These are phyloP conservation scores for Ganoderma multipileum DNA, from an alignment of 1,284 basidiomycete genomes.

Conservation along the genomic window DNA sequence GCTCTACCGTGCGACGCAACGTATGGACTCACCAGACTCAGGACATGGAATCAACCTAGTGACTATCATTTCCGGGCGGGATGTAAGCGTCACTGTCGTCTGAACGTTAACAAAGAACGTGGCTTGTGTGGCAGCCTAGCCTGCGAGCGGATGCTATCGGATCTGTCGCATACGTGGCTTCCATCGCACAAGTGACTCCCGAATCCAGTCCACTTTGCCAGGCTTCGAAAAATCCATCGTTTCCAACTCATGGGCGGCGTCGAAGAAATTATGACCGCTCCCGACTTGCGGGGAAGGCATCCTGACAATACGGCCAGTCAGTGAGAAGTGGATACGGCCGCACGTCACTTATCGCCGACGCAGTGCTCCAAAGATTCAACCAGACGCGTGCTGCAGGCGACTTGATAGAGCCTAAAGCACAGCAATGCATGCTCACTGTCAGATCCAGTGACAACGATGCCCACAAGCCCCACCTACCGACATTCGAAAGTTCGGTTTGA, in stretches of 20 bases:
- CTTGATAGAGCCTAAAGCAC: background rate
- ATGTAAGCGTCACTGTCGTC: no score
- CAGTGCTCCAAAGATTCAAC: conserved; percentile 1
- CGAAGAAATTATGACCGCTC: background rate
- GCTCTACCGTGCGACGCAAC: background rate
- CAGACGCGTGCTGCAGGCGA: background rate
- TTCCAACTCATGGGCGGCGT: background rate
- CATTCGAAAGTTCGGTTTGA: no score
- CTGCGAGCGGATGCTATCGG: background rate
- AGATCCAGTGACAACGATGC: no score
- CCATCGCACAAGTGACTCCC: background rate
- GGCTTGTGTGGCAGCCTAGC: no score
- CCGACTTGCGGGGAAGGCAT: background rate
- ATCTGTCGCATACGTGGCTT: background rate
- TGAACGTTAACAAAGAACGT: no score
- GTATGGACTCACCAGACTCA: no score
- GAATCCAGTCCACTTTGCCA: background rate
- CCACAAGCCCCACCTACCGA: no score
- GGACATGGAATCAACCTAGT: background rate
- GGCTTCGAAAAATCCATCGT: background rate
- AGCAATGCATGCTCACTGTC: background rate
- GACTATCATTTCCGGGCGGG: no score
- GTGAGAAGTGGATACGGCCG: background rate
- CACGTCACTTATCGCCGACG: background rate
- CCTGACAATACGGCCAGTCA: background rate